Conservation (phyloP, 805 yeast genomes). For the Yarrowia sp. region DNA sequence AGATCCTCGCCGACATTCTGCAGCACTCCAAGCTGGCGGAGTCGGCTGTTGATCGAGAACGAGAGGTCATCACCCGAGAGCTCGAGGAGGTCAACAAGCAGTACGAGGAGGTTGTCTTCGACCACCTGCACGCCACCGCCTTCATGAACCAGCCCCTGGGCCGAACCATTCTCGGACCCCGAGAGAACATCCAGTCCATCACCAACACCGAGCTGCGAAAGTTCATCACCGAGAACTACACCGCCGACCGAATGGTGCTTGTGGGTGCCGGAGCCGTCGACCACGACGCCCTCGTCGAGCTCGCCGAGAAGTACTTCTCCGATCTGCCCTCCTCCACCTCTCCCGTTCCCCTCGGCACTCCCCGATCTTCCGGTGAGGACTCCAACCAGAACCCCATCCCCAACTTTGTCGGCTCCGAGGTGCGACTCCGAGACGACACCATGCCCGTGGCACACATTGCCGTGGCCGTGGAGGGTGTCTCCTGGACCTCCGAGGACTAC, state of each 20-base stretch:
- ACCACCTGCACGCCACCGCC: constrained; percentile 91
- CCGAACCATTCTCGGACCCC: constrained; percentile 94
- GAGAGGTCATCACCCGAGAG: constrained; percentile 95
- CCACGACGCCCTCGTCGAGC: constrained; percentile 79
- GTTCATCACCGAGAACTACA: constrained; percentile 85
- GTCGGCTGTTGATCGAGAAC: constrained; percentile 89
- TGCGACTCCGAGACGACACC: constrained; percentile 79
- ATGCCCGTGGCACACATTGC: constrained; percentile 92
- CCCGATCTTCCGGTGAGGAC: constrained; percentile 62
- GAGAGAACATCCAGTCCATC: constrained; percentile 83
- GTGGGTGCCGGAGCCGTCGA: constrained; percentile 93
- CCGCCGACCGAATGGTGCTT: constrained; percentile 97
- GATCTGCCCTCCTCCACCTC: constrained; percentile 56
- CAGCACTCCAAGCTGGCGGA: constrained; percentile 84
- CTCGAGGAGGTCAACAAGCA: constrained; percentile 97
- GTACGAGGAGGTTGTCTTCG: constrained; percentile 98
- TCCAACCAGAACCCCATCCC: constrained; percentile 76
- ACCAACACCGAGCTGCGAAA: constrained; percentile 74
- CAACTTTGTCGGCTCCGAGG: constrained; percentile 82
- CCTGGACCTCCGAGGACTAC: constrained; percentile 96
- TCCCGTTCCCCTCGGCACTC: constrained; percentile 75
- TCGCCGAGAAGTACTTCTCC: constrained; percentile 77
- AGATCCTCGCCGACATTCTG: constrained; percentile 85
- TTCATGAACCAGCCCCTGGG: constrained; percentile 93
- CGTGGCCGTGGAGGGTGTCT: constrained; percentile 94